phyloP scores from a whole-genome alignment of 768 basidiomycete genomes.

The Pisolithus sp. region DNA sequence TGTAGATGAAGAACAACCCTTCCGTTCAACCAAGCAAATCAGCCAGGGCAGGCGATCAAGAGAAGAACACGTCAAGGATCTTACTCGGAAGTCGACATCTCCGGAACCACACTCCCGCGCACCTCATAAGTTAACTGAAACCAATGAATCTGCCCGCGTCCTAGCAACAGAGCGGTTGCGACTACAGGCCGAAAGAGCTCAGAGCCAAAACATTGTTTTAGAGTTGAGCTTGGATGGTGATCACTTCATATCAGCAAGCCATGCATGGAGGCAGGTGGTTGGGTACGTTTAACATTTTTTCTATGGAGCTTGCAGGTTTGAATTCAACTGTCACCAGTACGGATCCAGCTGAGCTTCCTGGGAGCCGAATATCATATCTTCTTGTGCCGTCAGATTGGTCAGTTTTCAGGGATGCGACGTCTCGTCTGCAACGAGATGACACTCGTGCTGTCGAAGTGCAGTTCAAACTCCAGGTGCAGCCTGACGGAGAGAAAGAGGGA shows the following conservation, averaged over 20 bases:
- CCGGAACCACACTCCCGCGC: conserved; percentile 31
- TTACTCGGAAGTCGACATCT: conserved; percentile 31
- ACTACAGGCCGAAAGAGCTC: conserved; percentile 88
- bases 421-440: conserved; percentile 81
- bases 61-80: conserved; percentile 51
- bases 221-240: conserved; percentile 93
- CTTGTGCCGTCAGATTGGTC: conserved; percentile 74
- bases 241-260: conserved; percentile 92
- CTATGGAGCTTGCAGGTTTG: not conserved
- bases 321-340: conserved; percentile 43
- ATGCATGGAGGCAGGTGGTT: conserved; percentile 89
- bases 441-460: conserved; percentile 90
- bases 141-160: conserved; percentile 72
- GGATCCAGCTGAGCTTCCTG: conserved; percentile 73
- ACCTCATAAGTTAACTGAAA: conserved; percentile 47
- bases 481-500: conserved; percentile 50
- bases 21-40: conserved; percentile 43
- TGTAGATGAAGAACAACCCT: conserved; percentile 30
- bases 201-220: conserved; percentile 93
- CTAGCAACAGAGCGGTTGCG: conserved; percentile 83
- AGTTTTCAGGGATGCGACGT: conserved; percentile 83
- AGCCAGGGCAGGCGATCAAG: conserved; percentile 49
- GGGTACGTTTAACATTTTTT: conserved; percentile 48
- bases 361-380: conserved; percentile 74
- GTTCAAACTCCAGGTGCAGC: conserved; percentile 78